Evolutionary conservation across 805 yeast genomes (phyloP).

Genomic region (Saccharomycopsis selenospora): DNA sequence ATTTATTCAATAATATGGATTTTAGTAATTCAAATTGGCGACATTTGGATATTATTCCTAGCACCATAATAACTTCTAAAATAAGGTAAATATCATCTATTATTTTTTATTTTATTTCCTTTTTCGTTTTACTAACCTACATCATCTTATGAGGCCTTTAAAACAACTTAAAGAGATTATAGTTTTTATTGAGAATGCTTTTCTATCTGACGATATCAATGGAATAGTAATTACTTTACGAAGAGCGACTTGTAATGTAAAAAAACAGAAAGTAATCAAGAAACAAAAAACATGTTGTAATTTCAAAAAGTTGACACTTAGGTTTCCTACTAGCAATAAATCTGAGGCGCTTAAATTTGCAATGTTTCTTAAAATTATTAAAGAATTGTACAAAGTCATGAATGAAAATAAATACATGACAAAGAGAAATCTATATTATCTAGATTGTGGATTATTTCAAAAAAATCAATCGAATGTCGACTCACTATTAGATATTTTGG

Average conservation of each 20-base stretch:
- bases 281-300: background rate
- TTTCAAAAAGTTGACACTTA: background rate
- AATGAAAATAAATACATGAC: conserved; percentile 25
- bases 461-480: conserved; percentile 39
- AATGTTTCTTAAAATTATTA: conserved; percentile 15
- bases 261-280: background rate
- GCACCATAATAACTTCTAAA: too few relatives aligned
- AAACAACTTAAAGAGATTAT: conserved; percentile 4
- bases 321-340: conserved; percentile 9
- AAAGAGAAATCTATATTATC: conserved; percentile 55
- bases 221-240: conserved; percentile 3
- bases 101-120: background rate
- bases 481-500: conserved; percentile 33
- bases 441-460: conserved; percentile 47
- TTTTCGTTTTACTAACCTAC: background rate
- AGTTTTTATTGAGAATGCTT: conserved; percentile 11
- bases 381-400: conserved; percentile 19
- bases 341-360: conserved; percentile 9
- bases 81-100: background rate
- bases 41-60: too few relatives aligned
- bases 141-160: background rate
- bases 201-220: conserved; percentile 8
- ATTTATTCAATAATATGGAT: too few relatives aligned
- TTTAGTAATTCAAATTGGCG: too few relatives aligned
- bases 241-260: conserved; percentile 1